phyloP scores from a whole-genome alignment of 2,329 filamentous ascomycete species.

The Curvularia eragrostidis region DNA sequence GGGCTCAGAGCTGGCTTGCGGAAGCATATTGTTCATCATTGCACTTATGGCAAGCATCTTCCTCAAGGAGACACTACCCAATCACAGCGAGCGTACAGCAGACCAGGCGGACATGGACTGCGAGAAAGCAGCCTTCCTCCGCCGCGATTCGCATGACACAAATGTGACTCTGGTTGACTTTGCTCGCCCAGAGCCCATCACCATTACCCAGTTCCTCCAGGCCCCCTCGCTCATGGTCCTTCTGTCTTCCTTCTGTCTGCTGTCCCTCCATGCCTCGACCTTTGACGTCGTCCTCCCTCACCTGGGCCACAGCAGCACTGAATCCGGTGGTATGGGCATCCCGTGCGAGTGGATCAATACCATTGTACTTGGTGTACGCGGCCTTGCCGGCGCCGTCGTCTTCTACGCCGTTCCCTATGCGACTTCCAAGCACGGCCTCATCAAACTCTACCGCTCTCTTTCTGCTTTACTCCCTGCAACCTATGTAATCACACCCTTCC shows the following conservation, averaged over 20 bases:
- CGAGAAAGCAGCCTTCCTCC: constrained; percentile 58
- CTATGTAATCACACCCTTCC: constrained; percentile 51
- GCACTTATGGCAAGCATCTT: constrained; percentile 50
- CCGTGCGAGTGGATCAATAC: constrained; percentile 55
- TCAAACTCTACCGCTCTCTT: constrained; percentile 53
- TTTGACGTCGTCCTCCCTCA: constrained; percentile 59
- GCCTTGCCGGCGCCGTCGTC: constrained; percentile 51
- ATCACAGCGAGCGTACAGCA: constrained; percentile 28
- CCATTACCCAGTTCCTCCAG: constrained; percentile 54
- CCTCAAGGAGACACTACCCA: constrained; percentile 51
- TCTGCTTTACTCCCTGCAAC: constrained; percentile 51
- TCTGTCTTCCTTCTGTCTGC: constrained; percentile 59
- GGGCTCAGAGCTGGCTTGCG: constrained; percentile 55
- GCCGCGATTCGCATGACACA: constrained; percentile 46
- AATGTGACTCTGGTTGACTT: constrained; percentile 44
- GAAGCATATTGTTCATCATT: constrained; percentile 51
- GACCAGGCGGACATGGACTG: constrained; percentile 46
- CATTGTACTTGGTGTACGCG: constrained; percentile 52
- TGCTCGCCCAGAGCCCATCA: constrained; percentile 52
- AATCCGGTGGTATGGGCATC: constrained; percentile 55
- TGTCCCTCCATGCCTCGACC: constrained; percentile 63
- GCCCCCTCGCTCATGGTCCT: constrained; percentile 56
- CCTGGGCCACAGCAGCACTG: constrained; percentile 54
- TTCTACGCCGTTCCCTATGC: constrained; percentile 47
- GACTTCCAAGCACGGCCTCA: constrained; percentile 50